Evolutionary conservation across 805 yeast species (phyloP), one percentile per base, ranked within the genome.

Genomic region (Saturnispora halmiae): DNA sequence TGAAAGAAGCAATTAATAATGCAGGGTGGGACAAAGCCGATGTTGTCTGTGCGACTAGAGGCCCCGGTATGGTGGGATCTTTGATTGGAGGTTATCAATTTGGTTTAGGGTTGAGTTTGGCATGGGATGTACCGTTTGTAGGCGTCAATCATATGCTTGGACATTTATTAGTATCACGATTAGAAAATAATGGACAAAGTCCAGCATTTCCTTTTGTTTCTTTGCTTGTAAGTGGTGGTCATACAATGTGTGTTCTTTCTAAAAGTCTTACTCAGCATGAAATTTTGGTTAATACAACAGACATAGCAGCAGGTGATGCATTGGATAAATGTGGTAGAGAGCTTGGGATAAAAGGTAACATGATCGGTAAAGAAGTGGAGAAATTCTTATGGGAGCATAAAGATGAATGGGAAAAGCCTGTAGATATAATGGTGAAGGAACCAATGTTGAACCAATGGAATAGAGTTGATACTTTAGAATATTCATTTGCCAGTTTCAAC

Each of bases 121-220:
- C 88, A 0, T 82, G 86, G 81, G 58, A 71, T 11, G 71, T 66
- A 6, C 96, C 96, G 0, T 53, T 85, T 15, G 65, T 92, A 2
- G 97, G 96, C 0, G 95, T 90, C 0, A 94, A 92, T 57, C 98
- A 92, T 54, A 90, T 92, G 98, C 66, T 90, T 36, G 98, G 95
- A 0, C 98, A 92, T 62, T 63, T 92, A 4, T 58, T 92, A 22
- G 67, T 84, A 0, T 77, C 87, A 2, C 58, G 87, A 38, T 56
- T 77, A 56, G 62, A 56, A 18, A 52, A 60, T 38, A 65, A 64
- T 36, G 76, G 73, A 0, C 18, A 41, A 1, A 35, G 46, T 0
- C 83, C 84, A 0, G 39, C 55, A 14, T 82, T 65, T 49, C 94
- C 94, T 2, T 85, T 82, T 48, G 50, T 85, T 13, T 82, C 88